These are phyloP conservation scores for Coriolopsis trogii DNA, from an alignment of 1,284 basidiomycete genomes.

Conservation along the genomic window DNA sequence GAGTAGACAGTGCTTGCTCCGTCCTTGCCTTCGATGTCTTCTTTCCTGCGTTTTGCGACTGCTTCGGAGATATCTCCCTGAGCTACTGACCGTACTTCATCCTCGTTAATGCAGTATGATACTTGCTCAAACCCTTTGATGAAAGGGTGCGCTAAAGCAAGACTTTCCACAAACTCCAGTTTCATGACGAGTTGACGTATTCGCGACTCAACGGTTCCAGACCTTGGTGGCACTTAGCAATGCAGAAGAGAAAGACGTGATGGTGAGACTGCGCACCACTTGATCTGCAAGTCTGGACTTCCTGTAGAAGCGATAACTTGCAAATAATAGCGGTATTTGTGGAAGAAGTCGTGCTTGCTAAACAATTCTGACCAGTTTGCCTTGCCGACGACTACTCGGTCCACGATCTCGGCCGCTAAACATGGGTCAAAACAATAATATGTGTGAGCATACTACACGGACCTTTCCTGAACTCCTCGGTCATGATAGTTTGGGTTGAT, in stretches of 20 bases:
- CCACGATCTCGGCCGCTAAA: constrained; percentile 88
- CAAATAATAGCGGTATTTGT: constrained; percentile 97
- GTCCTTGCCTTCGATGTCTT: constrained; percentile 81
- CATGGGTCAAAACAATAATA: not conserved
- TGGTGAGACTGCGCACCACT: constrained; percentile 73
- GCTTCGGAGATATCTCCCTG: constrained; percentile 83
- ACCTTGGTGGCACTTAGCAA: constrained; percentile 25
- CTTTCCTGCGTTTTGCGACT: constrained; percentile 74
- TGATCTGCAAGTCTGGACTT: constrained; percentile 84
- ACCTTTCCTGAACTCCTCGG: constrained; percentile 95
- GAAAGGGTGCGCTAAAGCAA: constrained; percentile 93
- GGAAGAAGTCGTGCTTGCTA: constrained; percentile 94
- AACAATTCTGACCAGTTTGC: constrained; percentile 94
- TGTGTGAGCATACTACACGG: not conserved
- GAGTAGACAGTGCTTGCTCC: constrained; percentile 83
- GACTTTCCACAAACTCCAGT: constrained; percentile 92
- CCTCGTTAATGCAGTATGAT: constrained; percentile 81
- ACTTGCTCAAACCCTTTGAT: constrained; percentile 93
- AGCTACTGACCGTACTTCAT: constrained; percentile 89
- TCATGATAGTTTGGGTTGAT: constrained; percentile 97
- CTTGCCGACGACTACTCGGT: constrained; percentile 85
- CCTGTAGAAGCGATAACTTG: constrained; percentile 94
- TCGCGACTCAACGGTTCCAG: constrained; percentile 87
- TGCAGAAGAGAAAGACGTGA: not conserved
- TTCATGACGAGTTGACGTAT: constrained; percentile 97